phyloP scores from a whole-genome alignment of 139 green algal genomes.

The Chlamydomonas incerta region DNA sequence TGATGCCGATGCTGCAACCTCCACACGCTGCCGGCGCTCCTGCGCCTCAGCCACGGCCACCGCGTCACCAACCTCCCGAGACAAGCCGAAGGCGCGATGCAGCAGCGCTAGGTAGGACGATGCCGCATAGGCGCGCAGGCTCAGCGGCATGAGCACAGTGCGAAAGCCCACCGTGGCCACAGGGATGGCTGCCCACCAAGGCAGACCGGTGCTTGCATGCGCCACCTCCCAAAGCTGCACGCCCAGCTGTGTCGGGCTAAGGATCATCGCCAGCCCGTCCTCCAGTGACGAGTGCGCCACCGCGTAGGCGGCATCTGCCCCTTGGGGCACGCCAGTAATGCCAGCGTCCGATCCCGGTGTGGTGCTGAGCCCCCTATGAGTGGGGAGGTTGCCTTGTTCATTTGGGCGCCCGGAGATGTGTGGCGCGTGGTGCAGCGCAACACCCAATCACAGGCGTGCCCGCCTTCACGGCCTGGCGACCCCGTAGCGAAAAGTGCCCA shows the following conservation, averaged over 20 bases:
- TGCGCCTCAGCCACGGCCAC: not conserved
- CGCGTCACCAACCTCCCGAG: not conserved
- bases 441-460: too few species aligned
- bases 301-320: too few species aligned
- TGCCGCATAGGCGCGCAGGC: conserved; percentile 51
- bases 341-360: too few species aligned
- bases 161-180: conserved; percentile 28
- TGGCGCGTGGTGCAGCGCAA: too few species aligned
- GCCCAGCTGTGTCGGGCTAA: conserved; percentile 54
- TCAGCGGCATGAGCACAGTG: conserved; percentile 42
- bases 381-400: too few species aligned
- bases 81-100: conserved; percentile 11
- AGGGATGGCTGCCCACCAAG: conserved; percentile 57
- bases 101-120: conserved; percentile 50
- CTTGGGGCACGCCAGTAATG: too few species aligned
- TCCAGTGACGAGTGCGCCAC: conserved; percentile 1
- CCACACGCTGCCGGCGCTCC: not conserved
- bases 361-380: too few species aligned
- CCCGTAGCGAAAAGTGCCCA: too few species aligned
- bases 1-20: not conserved
- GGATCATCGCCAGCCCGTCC: conserved; percentile 29
- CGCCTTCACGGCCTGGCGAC: too few species aligned
- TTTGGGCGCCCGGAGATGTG: too few species aligned
- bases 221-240: conserved; percentile 51
- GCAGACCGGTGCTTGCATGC: conserved; percentile 35